Evolutionary conservation across 140 eudicot species (phyloP), one percentile per base, ranked within the genome.

Genomic region (Oenanthe javanica): DNA sequence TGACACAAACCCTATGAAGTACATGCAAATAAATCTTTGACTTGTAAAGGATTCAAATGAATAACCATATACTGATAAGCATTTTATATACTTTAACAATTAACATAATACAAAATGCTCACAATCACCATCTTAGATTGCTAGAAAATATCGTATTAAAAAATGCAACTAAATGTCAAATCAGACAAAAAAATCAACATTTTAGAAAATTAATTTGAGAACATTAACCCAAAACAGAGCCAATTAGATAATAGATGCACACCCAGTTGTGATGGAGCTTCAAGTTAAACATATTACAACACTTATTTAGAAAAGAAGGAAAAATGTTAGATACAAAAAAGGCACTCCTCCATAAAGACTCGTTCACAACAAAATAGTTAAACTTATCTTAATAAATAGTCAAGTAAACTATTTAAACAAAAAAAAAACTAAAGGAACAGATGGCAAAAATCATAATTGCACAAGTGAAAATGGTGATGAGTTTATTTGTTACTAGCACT

Each of bases 1-100:
- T 83, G 82, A 86, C 87, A 79, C 77, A 79, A 21, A 85, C 82
- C 85, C 96, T 90, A 87, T 55, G 73, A 73, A 43, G 57, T 75
- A 71, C 25, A 71, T 14, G 76, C 42, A 71, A 36, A 67, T 27
- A 66, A 66, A 66, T 2, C 16, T 1, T 8, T 9, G 36, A n/a
- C 36, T n/a, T 2, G 31, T 59, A 59, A 59, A 18, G 67, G 7
- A 59, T 59, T 59, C 67, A 59, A 10, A 59, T 59, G 23, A 1
- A 18, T 57, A 31, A 9, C 19, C 48, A 40, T 4, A 77, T 9
- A 0, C 6, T 6, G 14, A 8, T 9, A 31, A 51, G 40, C 31
- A 13, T 49, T 50, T 25, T 51, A 23, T 40, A 8, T 31, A 50
- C 43, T 51, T 31, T 31, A 31, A 31, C 31, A 31, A 31, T 31